Evolutionary conservation across 2,329 filamentous ascomycete species (phyloP), one percentile per base, ranked within the genome.

Genomic region (Colletotrichum sp.): DNA sequence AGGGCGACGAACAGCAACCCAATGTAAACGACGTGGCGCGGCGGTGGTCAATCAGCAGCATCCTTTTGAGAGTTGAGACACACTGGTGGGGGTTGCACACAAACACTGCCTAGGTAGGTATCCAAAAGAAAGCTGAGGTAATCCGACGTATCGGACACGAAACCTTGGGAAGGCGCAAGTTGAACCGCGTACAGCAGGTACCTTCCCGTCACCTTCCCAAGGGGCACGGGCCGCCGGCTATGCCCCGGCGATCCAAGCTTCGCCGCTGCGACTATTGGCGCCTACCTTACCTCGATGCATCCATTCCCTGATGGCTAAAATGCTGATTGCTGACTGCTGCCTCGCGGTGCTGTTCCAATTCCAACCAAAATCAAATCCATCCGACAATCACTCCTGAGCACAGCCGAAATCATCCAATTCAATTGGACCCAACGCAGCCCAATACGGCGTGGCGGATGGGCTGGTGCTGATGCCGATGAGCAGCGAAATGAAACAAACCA

Each of bases 171-270:
- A 52, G 43, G n/a, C 43, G 10, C 43, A 21, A 52, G n/a, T 24
- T 52, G 43, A 52, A 52, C 43, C n/a, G n/a, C 43, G 43, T 52
- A 52, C 43, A 52, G n/a, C n/a, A 21, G 10, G 43, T 52, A 52
- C 43, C 43, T 24, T 52, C 43, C 43, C 43, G 43, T 21, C 12
- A 13, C 43, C n/a, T 21, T 52, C n/a, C n/a, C 12, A 48, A 18
- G 69, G 73, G 69, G 69, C 73, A 73, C 69, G 73, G 73, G 69
- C 73, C 73, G 69, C 43, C 30, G 15, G 57, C 12, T 38, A 61
- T 55, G 18, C 58, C 58, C 67, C 67, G 7, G 32, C 67, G 34
- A 60, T 71, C 68, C 48, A 61, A 71, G 72, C 72, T 74, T 71
- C 48, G 55, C 65, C 38, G 34, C 24, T 8, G 13, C 32, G 55